These are phyloP conservation scores for Huntiella decipiens DNA, from an alignment of 2,329 filamentous ascomycete species.

Conservation along the genomic window DNA sequence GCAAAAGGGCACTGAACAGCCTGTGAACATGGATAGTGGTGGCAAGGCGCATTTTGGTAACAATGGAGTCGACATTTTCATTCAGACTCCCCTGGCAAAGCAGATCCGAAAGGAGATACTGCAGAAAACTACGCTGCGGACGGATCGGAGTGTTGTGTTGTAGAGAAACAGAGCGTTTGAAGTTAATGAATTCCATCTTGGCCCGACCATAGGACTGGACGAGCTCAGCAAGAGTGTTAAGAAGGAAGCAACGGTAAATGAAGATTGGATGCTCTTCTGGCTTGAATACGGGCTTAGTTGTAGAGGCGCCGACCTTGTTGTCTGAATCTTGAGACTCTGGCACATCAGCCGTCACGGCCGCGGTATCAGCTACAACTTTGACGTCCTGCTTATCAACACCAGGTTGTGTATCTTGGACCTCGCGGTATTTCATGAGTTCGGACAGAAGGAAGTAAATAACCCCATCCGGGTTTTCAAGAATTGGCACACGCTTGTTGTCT, in stretches of 20 bases:
- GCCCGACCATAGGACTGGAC: slow-evolving; percentile 81
- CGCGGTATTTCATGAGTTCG: slow-evolving; percentile 77
- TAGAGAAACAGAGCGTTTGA: slow-evolving; percentile 77
- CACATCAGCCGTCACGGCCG: background rate
- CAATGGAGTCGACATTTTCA: slow-evolving; percentile 54
- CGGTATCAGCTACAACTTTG: background rate
- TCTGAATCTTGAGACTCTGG: slow-evolving; percentile 23
- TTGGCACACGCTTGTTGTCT: slow-evolving; percentile 45
- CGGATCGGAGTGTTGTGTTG: slow-evolving; percentile 80
- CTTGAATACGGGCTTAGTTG: slow-evolving; percentile 60
- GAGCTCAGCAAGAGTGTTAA: slow-evolving; percentile 81
- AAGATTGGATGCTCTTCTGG: slow-evolving; percentile 88
- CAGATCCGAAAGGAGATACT: slow-evolving; percentile 76
- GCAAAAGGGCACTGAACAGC: slow-evolving; percentile 69
- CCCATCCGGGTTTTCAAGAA: slow-evolving; percentile 82
- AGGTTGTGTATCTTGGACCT: slow-evolving; percentile 68
- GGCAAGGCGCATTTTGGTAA: slow-evolving; percentile 65
- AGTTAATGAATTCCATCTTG: slow-evolving; percentile 98
- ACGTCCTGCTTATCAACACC: slow-evolving; percentile 7
- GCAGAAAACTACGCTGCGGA: slow-evolving; percentile 76
- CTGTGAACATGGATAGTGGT: slow-evolving; percentile 75
- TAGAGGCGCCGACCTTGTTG: slow-evolving; percentile 39
- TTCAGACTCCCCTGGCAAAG: slow-evolving; percentile 40
- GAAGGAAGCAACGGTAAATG: slow-evolving; percentile 84
- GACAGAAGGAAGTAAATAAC: slow-evolving; percentile 89